These are phyloP conservation scores for Aspergillus cavernicola DNA, from an alignment of 495 filamentous ascomycete genomes.

Conservation along the genomic window DNA sequence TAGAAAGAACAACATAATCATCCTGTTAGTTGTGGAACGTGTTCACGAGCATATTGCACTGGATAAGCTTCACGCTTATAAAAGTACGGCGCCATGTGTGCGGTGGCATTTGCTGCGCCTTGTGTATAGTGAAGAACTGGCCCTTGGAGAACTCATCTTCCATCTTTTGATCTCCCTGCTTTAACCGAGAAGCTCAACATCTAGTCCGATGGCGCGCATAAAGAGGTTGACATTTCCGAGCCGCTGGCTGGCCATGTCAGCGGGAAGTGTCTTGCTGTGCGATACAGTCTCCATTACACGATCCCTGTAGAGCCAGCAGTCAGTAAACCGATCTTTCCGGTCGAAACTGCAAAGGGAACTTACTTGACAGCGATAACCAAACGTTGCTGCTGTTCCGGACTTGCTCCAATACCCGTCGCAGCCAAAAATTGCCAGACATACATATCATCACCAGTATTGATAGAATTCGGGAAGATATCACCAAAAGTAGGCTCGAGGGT, in stretches of 20 bases:
- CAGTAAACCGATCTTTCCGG: conserved; percentile 10
- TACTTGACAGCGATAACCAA: conserved; percentile 91
- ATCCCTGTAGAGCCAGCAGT: conserved; percentile 50
- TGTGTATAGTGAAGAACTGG: background rate
- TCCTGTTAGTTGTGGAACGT: background rate
- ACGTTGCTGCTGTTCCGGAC: conserved; percentile 87
- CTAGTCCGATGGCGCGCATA: conserved; percentile 95
- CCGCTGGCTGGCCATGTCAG: conserved; percentile 74
- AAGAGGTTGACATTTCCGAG: conserved; percentile 94
- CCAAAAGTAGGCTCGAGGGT: conserved; percentile 75
- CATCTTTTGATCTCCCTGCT: background rate
- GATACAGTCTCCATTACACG: conserved; percentile 93
- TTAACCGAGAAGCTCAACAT: conserved; percentile 87
- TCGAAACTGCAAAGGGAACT: conserved; percentile 17
- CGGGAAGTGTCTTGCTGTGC: conserved; percentile 81
- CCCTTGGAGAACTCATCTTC: background rate
- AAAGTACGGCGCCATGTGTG: background rate
- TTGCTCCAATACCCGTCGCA: conserved; percentile 86
- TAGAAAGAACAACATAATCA: background rate
- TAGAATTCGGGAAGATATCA: conserved; percentile 79
- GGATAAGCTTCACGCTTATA: background rate
- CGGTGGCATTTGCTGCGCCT: background rate
- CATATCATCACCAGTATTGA: conserved; percentile 79
- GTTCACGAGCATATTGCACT: background rate
- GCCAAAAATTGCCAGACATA: conserved; percentile 98